These are phyloP conservation scores for Anisodus tanguticus DNA, from an alignment of 257 asterid species.

Conservation along the genomic window DNA sequence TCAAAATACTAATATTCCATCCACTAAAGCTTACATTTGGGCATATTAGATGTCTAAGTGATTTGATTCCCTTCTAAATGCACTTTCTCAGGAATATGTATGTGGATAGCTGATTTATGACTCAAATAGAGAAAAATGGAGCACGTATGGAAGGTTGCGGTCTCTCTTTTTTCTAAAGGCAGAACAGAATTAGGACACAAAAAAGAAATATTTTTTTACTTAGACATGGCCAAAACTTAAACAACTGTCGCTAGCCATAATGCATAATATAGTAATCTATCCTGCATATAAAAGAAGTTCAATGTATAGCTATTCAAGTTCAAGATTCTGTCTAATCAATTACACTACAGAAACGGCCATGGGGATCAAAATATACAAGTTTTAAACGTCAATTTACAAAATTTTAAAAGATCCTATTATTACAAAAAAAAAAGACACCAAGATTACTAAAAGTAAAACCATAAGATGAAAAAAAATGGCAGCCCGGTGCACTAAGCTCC, in stretches of 20 bases:
- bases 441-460: constrained; percentile 3
- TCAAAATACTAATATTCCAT: not conserved
- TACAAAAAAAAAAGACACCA: not conserved
- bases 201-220: not conserved
- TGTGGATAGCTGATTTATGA: not conserved
- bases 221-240: not conserved
- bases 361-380: not conserved
- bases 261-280: not conserved
- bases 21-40: not conserved
- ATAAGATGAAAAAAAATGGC: not conserved
- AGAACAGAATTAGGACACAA: not conserved
- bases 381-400: not conserved
- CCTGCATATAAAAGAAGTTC: not conserved
- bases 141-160: not conserved
- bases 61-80: not conserved
- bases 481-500: too few relatives aligned
- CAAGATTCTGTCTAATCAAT: not conserved
- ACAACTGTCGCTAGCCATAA: not conserved
- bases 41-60: constrained; percentile 17
- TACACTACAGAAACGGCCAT: not conserved
- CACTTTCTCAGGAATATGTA: not conserved
- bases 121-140: not conserved
- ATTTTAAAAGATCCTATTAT: not conserved
- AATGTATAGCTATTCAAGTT: not conserved
- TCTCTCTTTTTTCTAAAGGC: constrained; percentile 4